Conservation (phyloP, 768 basidiomycete genomes). For the Kwoniella sp. region DNA sequence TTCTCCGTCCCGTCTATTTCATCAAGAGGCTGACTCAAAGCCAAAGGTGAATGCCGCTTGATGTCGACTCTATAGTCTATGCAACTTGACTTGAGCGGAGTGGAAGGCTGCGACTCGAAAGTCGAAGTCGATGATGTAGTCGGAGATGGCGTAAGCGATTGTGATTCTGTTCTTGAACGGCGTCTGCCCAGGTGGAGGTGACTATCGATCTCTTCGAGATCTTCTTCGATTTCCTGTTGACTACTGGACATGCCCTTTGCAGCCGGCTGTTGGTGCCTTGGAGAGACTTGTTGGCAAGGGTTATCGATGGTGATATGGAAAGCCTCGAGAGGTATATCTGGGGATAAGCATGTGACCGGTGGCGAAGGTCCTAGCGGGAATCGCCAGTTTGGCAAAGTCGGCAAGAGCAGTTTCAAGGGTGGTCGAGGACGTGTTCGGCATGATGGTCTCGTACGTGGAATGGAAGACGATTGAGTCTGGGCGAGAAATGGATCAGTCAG, state of each 20-base stretch:
- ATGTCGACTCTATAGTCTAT: background rate
- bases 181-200: background rate
- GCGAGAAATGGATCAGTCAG: constrained; percentile 18
- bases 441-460: background rate
- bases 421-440: constrained; percentile 20
- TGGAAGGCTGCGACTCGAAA: constrained; percentile 6
- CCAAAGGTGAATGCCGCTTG: background rate
- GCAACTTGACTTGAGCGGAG: constrained; percentile 7
- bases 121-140: constrained; percentile 7
- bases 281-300: constrained; percentile 14
- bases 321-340: constrained; percentile 35
- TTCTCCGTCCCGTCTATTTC: background rate
- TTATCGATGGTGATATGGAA: constrained; percentile 35
- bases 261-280: background rate
- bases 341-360: constrained; percentile 36
- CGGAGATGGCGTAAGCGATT: constrained; percentile 7
- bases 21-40: background rate
- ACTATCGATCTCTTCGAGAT: constrained; percentile 1
- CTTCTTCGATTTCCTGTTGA: background rate
- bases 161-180: background rate
- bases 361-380: constrained; percentile 43
- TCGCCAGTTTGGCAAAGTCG: constrained; percentile 32
- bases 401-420: constrained; percentile 17
- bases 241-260: background rate
- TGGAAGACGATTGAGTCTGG: background rate